These are phyloP conservation scores for Sporothrix phasma DNA, from an alignment of 2,329 filamentous ascomycete genomes.

Conservation along the genomic window DNA sequence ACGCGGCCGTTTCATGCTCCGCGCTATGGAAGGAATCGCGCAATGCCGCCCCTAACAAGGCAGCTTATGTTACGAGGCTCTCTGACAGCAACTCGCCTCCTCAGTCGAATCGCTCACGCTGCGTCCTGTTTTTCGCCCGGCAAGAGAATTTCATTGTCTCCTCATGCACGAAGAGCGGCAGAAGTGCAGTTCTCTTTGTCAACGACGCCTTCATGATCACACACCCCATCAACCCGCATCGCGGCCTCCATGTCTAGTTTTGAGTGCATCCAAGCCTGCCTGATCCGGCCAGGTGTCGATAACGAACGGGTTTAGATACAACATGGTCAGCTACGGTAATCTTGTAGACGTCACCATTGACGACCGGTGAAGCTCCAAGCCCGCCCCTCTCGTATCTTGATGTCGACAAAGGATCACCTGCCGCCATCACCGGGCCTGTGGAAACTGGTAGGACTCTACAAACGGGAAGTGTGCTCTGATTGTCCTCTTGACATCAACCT, in stretches of 20 bases:
- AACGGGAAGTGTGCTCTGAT: no score
- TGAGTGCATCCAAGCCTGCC: conserved; percentile 30
- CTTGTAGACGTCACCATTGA: conserved; percentile 15
- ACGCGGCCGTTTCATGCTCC: neutral
- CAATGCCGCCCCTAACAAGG: neutral
- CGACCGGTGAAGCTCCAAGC: neutral
- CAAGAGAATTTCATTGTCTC: neutral
- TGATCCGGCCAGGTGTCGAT: conserved; percentile 15
- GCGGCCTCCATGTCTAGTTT: conserved; percentile 28
- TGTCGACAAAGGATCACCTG: conserved; percentile 20
- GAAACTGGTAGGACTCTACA: conserved; percentile 27
- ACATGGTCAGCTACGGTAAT: neutral
- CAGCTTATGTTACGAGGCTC: neutral
- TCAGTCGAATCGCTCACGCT: neutral
- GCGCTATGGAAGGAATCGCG: neutral
- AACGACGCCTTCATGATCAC: conserved; percentile 26
- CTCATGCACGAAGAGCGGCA: neutral
- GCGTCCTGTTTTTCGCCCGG: neutral
- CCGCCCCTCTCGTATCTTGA: conserved; percentile 22
- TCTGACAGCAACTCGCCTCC: neutral
- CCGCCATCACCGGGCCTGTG: conserved; percentile 23
- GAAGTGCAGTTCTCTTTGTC: neutral
- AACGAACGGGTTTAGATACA: neutral
- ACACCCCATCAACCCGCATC: conserved; percentile 31
- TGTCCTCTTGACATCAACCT: no score